Percentiles rank a stretch among this genome's conserved stretches.
Evolutionary conservation across 306 rosid genomes (phyloP).

Genomic region (Acacia melanoxylon): DNA sequence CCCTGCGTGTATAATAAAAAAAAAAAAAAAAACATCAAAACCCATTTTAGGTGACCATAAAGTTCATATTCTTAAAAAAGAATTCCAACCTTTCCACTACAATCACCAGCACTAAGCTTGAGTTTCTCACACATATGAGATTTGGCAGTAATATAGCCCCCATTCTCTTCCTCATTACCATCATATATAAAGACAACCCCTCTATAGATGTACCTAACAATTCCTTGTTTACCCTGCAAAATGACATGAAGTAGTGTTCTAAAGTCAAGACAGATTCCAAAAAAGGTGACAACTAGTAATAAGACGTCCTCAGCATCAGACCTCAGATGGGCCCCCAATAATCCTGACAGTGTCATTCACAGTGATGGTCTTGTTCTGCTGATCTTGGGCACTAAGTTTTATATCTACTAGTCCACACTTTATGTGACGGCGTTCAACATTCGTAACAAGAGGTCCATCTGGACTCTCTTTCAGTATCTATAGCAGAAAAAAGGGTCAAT

Average conservation of each 20-base stretch:
- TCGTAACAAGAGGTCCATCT: conserved; percentile 66
- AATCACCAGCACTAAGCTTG: conserved; percentile 50
- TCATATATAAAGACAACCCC: conserved; percentile 70
- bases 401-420: conserved; percentile 62
- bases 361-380: conserved; percentile 55
- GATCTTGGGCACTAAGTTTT: conserved; percentile 82
- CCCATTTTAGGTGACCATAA: background rate
- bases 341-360: conserved; percentile 73
- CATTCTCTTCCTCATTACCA: conserved; percentile 66
- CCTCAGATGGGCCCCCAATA: conserved; percentile 76
- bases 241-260: conserved; percentile 26
- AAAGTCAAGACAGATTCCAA: conserved; percentile 24
- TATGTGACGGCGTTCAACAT: conserved; percentile 51
- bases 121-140: conserved; percentile 83
- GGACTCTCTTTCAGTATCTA: conserved; percentile 80
- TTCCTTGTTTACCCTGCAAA: conserved; percentile 86
- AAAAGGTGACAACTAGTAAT: background rate
- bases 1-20: conserved; percentile 54
- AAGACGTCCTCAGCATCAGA: conserved; percentile 31
- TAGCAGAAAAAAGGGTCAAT: conserved; percentile 16
- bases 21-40: conserved; percentile 16
- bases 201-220: conserved; percentile 75
- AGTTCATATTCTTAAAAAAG: conserved; percentile 2
- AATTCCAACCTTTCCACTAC: conserved; percentile 66
- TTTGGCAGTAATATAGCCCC: conserved; percentile 80